Base-by-base conservation (phyloP, 805 yeast species). In the Teunomyces kruisii region DNA sequence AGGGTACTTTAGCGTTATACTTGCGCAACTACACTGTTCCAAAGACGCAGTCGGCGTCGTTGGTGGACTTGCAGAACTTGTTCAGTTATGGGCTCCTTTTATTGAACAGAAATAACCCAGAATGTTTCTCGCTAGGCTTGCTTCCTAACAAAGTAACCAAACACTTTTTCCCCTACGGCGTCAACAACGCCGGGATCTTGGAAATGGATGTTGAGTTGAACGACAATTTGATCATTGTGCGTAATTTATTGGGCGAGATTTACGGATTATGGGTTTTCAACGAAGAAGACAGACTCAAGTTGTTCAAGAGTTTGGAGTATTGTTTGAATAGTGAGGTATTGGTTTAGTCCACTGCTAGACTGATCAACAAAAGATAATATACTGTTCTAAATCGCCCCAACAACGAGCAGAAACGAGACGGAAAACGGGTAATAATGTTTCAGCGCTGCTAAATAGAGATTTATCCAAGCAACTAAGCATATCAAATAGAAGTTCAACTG, bases 191-290 rank as follows among this genome's bases (percentile, higher is more conserved):
- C 26, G 64, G 64, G 6, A 56, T 67, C 4, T 67, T 65, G 40
- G 77, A 75, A 44, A 77, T 85, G 77, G 80, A 82, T 39, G 81
- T 83, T 30, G 92, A 86, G 52, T 74, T 80, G 47, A 80, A 81
- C 50, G 88, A 81, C 46, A 85, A 83, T 45, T 71, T 86, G 58
- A 79, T 87, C 32, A 86, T 87, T 44, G 77, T 87, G 15, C 82
- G 82, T 58, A 83, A 81, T 55, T 67, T 83, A 41, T 67, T 78
- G 41, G 89, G 86, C 16, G 87, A 84, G 37, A 83, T 86, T 9
- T 86, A 76, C 60, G 95, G 95, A 1, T 67, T 87, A 39, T 87
- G 94, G 94, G 74, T 86, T 15, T 87, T 84, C 57, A 81, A 85
- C 45, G 82, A 76, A 37, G 79, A 75, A 6, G 91, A 86, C 56